A percentile compares a stretch with the other conserved stretches of the same genome.
phyloP scores from a whole-genome alignment of 345 rosid species.

The Abelmoschus esculentus region DNA sequence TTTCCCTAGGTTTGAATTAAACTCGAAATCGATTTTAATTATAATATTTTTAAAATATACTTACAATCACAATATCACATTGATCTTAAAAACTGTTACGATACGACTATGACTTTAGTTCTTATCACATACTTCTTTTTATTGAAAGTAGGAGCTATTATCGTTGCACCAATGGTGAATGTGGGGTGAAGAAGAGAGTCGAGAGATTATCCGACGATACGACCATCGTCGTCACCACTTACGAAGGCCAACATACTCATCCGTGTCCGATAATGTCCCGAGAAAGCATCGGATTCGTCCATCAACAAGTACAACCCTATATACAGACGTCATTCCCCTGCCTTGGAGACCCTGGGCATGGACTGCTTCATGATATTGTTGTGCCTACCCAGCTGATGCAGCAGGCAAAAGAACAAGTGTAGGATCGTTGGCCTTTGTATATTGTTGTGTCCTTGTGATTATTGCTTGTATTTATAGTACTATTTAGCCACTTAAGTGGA shows the following conservation, averaged over 20 bases:
- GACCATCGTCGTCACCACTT: slow-evolving; percentile 73
- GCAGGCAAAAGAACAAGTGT: slow-evolving; percentile 29
- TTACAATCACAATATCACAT: too few species aligned
- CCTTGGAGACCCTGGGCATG: slow-evolving; percentile 43
- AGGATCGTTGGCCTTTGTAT: neutral
- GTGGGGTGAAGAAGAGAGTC: slow-evolving; percentile 95
- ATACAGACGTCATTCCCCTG: slow-evolving; percentile 14
- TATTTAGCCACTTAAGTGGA: too few species aligned
- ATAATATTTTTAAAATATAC: too few species aligned
- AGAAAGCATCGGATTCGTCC: slow-evolving; percentile 18
- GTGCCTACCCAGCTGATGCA: slow-evolving; percentile 60
- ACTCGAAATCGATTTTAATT: too few species aligned
- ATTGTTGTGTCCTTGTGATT: slow-evolving; percentile 2
- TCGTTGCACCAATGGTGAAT: slow-evolving; percentile 86
- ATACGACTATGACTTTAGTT: too few species aligned
- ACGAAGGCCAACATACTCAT: slow-evolving; percentile 90
- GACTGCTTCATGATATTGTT: slow-evolving; percentile 90
- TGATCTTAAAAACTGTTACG: too few species aligned
- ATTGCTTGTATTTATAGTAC: slow-evolving; percentile 17
- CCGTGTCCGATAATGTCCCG: slow-evolving; percentile 42
- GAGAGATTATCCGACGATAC: slow-evolving; percentile 89
- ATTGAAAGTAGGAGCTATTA: slow-evolving; percentile 68
- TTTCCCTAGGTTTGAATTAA: slow-evolving; percentile 59
- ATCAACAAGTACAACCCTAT: neutral
- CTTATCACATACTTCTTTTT: too few species aligned